Base-by-base conservation (phyloP, 1,284 basidiomycete species). In the Lentinula novae-zelandiae region DNA sequence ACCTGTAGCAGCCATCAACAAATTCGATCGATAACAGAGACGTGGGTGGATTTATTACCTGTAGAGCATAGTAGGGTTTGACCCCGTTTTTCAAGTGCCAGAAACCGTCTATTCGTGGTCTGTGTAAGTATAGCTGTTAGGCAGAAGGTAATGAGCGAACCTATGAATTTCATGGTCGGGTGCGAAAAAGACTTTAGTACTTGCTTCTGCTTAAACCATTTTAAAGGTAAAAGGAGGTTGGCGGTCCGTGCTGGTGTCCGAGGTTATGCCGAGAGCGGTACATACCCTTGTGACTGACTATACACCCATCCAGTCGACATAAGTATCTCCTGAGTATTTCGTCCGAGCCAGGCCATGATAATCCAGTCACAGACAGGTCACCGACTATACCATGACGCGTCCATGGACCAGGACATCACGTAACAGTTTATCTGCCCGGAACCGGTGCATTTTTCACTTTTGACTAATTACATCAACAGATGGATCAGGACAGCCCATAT, bases 71-170 rank as follows among this genome's bases (percentile, higher is more conserved):
- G 65, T 76, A 79, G 2, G 83, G 76, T 68, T 86, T 88, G 58
- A 89, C 82, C 51, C 83, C 85, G 62, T 82, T 79, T 65, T 86
- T 84, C 65, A 89, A 72, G 27, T 86, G 75, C 86, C 86, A 88
- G 63, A 90, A 85, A 20, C 88, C 87, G 74, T 90, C 84, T 73
- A 77, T 80, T 8, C 8, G 10, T 46, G 17, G 8, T 20, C 22
- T 7, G 44, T 46, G 44, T 46, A 4, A 46, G 44, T 20, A 46
- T 55, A 13, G n/a, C n/a, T 7, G 4, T 44, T 42, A 31, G 17
- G 9, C 8, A 31, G 17, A 7, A 46, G 20, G 17, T 9, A 2
- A 46, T 22, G 17, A 46, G 22, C 44, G 17, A 46, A 46, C 44
- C 44, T 10, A 33, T 50, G 27, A 50, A 50, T 34, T 50, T 50